Conservation (phyloP, 1,139 yeast genomes). For the Candida freyschussii region DNA sequence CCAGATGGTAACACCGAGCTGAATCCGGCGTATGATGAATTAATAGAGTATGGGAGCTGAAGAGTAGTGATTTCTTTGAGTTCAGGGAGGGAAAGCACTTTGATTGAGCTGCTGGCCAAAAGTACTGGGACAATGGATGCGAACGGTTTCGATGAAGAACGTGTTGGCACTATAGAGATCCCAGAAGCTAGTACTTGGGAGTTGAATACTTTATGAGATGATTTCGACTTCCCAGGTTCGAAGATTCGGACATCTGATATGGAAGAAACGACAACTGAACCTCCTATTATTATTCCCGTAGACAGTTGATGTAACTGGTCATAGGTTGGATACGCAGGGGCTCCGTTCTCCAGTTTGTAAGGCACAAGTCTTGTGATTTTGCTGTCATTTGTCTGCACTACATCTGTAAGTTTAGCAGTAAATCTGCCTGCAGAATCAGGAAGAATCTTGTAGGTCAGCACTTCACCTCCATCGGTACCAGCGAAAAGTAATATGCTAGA, state of each 20-base stretch:
- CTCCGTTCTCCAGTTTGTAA: constrained; percentile 53
- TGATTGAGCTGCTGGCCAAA: constrained; percentile 38
- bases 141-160: constrained; percentile 29
- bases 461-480: constrained; percentile 79
- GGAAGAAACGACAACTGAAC: constrained; percentile 56
- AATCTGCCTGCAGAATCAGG: constrained; percentile 72
- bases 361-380: constrained; percentile 56
- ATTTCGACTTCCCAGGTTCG: constrained; percentile 53
- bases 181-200: constrained; percentile 55
- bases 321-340: constrained; percentile 59
- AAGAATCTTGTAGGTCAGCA: constrained; percentile 59
- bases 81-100: constrained; percentile 47
- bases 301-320: constrained; percentile 57
- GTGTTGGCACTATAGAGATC: constrained; percentile 40
- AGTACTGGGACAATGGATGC: constrained; percentile 40
- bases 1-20: constrained; percentile 63
- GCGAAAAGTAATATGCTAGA: constrained; percentile 69
- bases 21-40: constrained; percentile 35
- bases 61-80: constrained; percentile 43
- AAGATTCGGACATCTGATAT: constrained; percentile 60
- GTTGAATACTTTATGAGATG: constrained; percentile 51
- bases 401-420: constrained; percentile 51
- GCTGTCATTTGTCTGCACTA: constrained; percentile 43
- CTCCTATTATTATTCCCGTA: constrained; percentile 58
- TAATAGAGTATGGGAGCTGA: constrained; percentile 37